A percentile compares a stretch with the other conserved stretches of the same genome.
Evolutionary conservation across 371 early-diverging fungal genomes (phyloP).

Genomic region (Saksenaea vasiformis): DNA sequence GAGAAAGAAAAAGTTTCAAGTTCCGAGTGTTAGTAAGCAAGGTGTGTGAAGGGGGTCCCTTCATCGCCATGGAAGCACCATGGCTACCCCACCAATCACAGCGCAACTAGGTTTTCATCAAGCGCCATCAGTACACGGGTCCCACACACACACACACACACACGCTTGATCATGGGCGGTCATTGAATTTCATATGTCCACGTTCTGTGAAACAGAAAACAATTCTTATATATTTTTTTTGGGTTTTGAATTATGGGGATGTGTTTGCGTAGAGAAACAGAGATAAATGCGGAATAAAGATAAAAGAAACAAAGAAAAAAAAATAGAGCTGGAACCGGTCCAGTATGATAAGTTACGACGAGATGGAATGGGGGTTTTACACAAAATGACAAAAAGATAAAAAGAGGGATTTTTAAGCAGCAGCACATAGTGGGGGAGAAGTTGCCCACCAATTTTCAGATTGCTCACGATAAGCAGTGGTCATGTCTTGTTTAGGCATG

Average conservation of each 20-base stretch:
- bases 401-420: not conserved
- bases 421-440: constrained; percentile 12
- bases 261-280: not conserved
- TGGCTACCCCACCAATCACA: too few species aligned
- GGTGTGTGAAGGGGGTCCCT: too few species aligned
- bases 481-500: constrained; percentile 13
- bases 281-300: not conserved
- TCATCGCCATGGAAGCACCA: too few species aligned
- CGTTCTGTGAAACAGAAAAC: not conserved
- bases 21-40: too few species aligned
- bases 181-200: not conserved
- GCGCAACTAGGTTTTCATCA: too few species aligned
- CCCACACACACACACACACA: not conserved
- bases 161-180: not conserved
- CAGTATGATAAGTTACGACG: not conserved
- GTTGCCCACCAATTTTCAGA: constrained; percentile 24
- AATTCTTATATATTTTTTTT: not conserved
- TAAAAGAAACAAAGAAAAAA: too few species aligned
- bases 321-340: constrained; percentile 1
- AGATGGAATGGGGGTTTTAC: not conserved
- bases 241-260: not conserved
- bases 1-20: too few species aligned
- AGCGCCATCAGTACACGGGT: too few species aligned
- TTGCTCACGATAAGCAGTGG: constrained; percentile 1
- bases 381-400: not conserved